Conservation (phyloP, 441 rosid species). For the Corymbia citriodora region DNA sequence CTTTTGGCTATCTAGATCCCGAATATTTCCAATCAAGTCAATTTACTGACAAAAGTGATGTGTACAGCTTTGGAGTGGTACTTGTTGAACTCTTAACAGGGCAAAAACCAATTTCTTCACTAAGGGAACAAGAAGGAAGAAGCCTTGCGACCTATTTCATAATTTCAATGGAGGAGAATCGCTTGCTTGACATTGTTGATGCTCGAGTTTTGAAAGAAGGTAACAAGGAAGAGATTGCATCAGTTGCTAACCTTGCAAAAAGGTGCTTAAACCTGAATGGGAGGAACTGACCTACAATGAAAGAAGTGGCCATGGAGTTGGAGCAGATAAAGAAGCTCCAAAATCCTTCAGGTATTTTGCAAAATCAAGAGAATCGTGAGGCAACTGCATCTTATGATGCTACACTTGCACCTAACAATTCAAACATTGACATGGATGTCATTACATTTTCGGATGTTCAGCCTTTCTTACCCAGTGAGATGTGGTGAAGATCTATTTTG, state of each 20-base stretch:
- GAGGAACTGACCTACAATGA: background rate
- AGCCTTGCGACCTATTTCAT: fast-evolving
- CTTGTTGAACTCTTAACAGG: background rate
- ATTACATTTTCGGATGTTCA: background rate
- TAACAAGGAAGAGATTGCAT: background rate
- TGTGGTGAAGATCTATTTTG: background rate
- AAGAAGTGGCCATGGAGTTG: background rate
- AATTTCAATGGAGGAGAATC: fast-evolving
- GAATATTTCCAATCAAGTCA: background rate
- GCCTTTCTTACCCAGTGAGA: background rate
- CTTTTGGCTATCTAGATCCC: background rate
- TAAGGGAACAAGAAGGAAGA: background rate
- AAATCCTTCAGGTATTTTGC: background rate
- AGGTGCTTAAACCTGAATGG: background rate
- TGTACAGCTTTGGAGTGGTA: background rate
- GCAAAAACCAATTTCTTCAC: background rate
- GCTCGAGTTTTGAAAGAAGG: background rate
- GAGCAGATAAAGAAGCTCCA: background rate
- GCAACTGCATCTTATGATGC: background rate
- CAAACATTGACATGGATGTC: background rate
- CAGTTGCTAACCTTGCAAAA: background rate
- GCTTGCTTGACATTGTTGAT: background rate
- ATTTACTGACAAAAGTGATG: background rate
- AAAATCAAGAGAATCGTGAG: background rate
- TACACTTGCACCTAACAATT: background rate